Conservation (phyloP, 352 stramenopile species). For the Phytophthora constricta region DNA sequence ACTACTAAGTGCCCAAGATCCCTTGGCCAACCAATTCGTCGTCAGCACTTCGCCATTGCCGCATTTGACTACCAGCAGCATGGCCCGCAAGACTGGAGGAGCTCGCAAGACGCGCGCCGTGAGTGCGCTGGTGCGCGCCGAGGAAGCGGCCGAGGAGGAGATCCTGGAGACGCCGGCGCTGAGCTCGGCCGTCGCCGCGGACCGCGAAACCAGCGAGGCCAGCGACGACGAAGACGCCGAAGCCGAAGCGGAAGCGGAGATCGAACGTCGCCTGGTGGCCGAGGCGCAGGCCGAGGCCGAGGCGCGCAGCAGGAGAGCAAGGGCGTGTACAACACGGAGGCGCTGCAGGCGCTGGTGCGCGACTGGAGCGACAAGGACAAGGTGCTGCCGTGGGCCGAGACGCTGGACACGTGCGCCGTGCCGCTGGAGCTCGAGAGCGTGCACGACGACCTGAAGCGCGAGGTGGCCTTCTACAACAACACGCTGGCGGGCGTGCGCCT, state of each 20-base stretch:
- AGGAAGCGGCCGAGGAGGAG: slow-evolving; percentile 80
- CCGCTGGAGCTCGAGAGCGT: slow-evolving; percentile 76
- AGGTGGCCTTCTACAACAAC: slow-evolving; percentile 98
- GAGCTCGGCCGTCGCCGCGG: slow-evolving; percentile 38
- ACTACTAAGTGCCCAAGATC: too few relatives aligned
- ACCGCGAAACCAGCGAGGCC: slow-evolving; percentile 25
- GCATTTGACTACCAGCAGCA: slow-evolving; percentile 9
- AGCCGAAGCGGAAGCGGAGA: slow-evolving; percentile 69
- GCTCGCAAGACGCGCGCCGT: slow-evolving; percentile 44
- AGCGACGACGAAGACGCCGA: slow-evolving; percentile 53
- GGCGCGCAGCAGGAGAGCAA: slow-evolving; percentile 47
- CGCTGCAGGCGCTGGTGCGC: slow-evolving; percentile 58
- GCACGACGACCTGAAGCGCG: slow-evolving; percentile 89
- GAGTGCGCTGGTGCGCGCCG: slow-evolving; percentile 69
- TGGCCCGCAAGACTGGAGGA: slow-evolving; percentile 53
- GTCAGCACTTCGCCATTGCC: too few relatives aligned
- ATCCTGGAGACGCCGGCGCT: slow-evolving; percentile 86
- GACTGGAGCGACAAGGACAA: slow-evolving; percentile 63
- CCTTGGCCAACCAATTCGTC: background rate
- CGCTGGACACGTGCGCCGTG: slow-evolving; percentile 71
- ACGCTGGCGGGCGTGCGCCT: slow-evolving; percentile 69
- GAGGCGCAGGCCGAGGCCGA: slow-evolving; percentile 67
- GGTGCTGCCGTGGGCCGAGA: slow-evolving; percentile 78
- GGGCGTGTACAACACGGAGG: slow-evolving; percentile 79
- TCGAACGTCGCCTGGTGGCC: slow-evolving; percentile 78